phyloP scores from a whole-genome alignment of 2,329 filamentous ascomycete species.

The Calonectria hawksworthii region DNA sequence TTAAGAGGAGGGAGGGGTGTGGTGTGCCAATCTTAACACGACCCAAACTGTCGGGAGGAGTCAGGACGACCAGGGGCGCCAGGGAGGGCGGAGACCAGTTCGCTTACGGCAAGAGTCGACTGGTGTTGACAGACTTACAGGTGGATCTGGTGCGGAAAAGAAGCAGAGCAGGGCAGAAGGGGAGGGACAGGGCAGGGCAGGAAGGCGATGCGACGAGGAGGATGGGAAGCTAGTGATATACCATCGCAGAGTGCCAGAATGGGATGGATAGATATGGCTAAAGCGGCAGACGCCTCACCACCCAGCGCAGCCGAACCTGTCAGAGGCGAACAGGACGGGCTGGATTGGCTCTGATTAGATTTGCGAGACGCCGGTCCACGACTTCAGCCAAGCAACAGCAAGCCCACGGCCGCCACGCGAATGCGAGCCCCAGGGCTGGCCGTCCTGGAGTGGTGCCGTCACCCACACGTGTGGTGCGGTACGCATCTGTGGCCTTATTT shows the following conservation, averaged over 20 bases:
- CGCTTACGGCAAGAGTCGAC: constrained; percentile 34
- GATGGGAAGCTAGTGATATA: constrained; percentile 36
- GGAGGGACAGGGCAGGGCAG: constrained; percentile 24
- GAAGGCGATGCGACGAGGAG: constrained; percentile 24
- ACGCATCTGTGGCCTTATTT: constrained; percentile 46
- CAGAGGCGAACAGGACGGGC: constrained; percentile 32
- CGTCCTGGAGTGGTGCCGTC: constrained; percentile 41
- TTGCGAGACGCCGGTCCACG: constrained; percentile 44
- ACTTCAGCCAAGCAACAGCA: constrained; percentile 39
- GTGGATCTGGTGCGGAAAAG: constrained; percentile 26
- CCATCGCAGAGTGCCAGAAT: constrained; percentile 7
- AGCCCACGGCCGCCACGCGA: constrained; percentile 35
- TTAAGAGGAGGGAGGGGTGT: constrained; percentile 38
- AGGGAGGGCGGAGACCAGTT: constrained; percentile 30
- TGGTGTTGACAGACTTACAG: constrained; percentile 28
- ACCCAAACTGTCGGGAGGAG: constrained; percentile 48
- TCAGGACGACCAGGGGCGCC: constrained; percentile 30
- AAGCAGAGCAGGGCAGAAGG: constrained; percentile 28
- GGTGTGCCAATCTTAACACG: constrained; percentile 49
- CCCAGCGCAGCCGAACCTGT: constrained; percentile 34
- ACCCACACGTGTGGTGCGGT: constrained; percentile 43
- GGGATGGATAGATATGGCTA: constrained; percentile 33
- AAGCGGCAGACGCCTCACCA: constrained; percentile 26
- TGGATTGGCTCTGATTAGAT: constrained; percentile 41
- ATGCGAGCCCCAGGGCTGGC: constrained; percentile 39